These are phyloP conservation scores for Cryphonectria parasitica DNA, from an alignment of 2,329 filamentous ascomycete genomes.

Conservation along the genomic window DNA sequence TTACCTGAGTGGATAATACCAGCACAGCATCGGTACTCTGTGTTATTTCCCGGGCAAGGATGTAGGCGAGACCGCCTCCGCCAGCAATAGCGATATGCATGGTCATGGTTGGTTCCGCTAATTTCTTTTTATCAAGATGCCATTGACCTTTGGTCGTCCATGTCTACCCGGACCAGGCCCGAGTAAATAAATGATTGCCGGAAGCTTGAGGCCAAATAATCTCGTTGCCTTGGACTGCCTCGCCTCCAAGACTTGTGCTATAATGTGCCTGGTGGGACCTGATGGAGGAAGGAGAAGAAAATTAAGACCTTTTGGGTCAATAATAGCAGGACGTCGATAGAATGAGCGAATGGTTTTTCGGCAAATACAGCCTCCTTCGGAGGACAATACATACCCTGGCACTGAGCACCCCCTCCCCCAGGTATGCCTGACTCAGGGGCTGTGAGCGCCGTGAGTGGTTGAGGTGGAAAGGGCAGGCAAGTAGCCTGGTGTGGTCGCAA, in stretches of 20 bases:
- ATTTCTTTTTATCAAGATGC: conserved; percentile 5
- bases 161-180: conserved; percentile 17
- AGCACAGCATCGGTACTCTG: conserved; percentile 70
- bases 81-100: conserved; percentile 56
- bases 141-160: conserved; percentile 12
- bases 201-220: conserved; percentile 10
- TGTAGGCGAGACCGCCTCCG: conserved; percentile 48
- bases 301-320: not conserved
- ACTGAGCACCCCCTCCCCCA: conserved; percentile 1
- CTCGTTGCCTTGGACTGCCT: conserved; percentile 8
- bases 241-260: conserved; percentile 13
- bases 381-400: conserved; percentile 19
- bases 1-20: conserved; percentile 68
- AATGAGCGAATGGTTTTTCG: conserved; percentile 16
- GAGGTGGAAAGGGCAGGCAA: conserved; percentile 11
- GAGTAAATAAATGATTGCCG: conserved; percentile 16
- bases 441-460: conserved; percentile 24
- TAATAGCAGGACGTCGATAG: conserved; percentile 9
- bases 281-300: conserved; percentile 3
- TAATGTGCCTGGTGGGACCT: conserved; percentile 1
- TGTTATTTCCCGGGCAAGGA: conserved; percentile 59
- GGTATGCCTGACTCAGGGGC: conserved; percentile 26
- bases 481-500: conserved; percentile 19
- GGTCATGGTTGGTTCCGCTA: conserved; percentile 36
- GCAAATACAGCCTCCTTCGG: conserved; percentile 23